Percentiles rank a stretch among this genome's conserved stretches.
These are phyloP conservation scores for Triticum urartu DNA, from an alignment of 176 grass and related monocot species.

Conservation along the genomic window DNA sequence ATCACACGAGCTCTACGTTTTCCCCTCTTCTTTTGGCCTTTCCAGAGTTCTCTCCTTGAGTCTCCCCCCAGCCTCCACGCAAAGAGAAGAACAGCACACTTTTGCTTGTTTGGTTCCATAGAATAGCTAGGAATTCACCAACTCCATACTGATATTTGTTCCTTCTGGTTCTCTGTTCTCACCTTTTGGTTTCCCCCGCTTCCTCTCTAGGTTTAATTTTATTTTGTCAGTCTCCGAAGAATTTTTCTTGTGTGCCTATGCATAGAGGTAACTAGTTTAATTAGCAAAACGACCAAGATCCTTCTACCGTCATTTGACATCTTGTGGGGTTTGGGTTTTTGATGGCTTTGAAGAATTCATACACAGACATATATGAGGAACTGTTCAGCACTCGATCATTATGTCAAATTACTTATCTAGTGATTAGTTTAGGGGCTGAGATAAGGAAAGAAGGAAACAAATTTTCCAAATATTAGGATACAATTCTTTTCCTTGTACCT, in stretches of 20 bases:
- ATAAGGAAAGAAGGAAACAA: conserved; percentile 24
- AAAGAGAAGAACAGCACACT: not conserved
- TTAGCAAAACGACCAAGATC: not conserved
- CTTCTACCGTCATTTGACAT: not conserved
- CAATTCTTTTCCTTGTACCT: conserved; percentile 47
- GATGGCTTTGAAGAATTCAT: conserved; percentile 3
- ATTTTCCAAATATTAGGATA: conserved; percentile 38
- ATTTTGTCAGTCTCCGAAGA: not conserved
- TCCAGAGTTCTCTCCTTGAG: not conserved
- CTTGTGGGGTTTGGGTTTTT: not conserved
- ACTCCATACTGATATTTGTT: not conserved
- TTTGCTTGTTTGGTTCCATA: not conserved
- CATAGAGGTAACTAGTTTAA: not conserved
- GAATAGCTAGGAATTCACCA: conserved; percentile 24
- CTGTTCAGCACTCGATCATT: not conserved
- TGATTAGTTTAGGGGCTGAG: conserved; percentile 47
- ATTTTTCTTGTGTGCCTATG: not conserved
- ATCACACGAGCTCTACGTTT: not conserved
- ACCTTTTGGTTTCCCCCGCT: not conserved
- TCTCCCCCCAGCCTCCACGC: not conserved
- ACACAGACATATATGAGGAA: not conserved
- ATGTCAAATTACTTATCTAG: conserved; percentile 38
- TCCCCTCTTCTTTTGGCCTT: not conserved
- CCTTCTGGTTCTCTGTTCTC: not conserved
- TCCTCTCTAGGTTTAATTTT: not conserved